Conservation (phyloP, 441 rosid genomes). For the Omphalea diandra region DNA sequence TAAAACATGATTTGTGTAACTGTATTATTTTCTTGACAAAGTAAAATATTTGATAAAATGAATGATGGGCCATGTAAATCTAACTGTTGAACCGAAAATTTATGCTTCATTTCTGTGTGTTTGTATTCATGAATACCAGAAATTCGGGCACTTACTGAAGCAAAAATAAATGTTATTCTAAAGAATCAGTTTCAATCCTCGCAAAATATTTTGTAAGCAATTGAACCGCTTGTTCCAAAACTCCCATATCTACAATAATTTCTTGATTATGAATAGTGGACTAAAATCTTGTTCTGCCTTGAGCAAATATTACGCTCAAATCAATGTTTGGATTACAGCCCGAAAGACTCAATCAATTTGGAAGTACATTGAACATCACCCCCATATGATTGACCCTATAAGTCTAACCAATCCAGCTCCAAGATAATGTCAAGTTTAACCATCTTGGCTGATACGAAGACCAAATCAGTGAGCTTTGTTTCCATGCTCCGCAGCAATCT, state of each 20-base stretch:
- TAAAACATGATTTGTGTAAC: no score
- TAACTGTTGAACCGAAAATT: neutral
- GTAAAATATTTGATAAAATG: no score
- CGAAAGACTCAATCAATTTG: neutral
- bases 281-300: neutral
- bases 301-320: neutral
- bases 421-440: slow-evolving; percentile 8
- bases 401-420: slow-evolving; percentile 7
- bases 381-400: slow-evolving; percentile 8
- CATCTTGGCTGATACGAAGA: slow-evolving; percentile 1
- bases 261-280: neutral
- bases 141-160: neutral
- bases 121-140: neutral
- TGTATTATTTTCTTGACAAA: no score
- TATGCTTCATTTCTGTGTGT: neutral
- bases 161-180: neutral
- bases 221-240: neutral
- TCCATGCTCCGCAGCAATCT: neutral
- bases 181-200: neutral
- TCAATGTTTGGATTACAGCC: neutral
- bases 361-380: neutral
- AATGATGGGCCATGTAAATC: no score
- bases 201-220: no score
- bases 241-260: neutral
- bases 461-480: slow-evolving; percentile 12